These are phyloP conservation scores for Podaxis pistillaris DNA, from an alignment of 768 basidiomycete genomes.

Conservation along the genomic window DNA sequence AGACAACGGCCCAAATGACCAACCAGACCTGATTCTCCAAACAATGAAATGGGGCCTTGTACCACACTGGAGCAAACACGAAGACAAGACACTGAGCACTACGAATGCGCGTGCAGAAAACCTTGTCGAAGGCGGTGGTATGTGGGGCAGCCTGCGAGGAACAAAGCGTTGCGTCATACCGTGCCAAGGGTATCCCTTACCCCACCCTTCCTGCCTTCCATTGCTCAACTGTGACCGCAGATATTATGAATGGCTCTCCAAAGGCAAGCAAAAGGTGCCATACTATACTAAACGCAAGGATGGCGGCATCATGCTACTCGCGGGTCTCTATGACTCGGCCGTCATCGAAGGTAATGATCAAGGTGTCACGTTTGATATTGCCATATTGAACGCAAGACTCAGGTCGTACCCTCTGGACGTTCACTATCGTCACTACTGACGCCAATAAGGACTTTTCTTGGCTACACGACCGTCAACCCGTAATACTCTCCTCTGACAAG, in stretches of 20 bases:
- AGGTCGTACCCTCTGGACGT: slow-evolving; percentile 73
- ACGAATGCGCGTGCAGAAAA: slow-evolving; percentile 91
- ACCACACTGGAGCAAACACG: slow-evolving; percentile 78
- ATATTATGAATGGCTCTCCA: slow-evolving; percentile 94
- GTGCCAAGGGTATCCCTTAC: slow-evolving; percentile 42
- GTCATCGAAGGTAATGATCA: slow-evolving; percentile 55
- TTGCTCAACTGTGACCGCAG: slow-evolving; percentile 34
- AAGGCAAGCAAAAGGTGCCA: slow-evolving; percentile 75
- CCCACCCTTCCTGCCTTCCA: neutral
- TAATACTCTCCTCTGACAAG: slow-evolving; percentile 64
- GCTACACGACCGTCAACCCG: slow-evolving; percentile 91
- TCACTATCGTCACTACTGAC: slow-evolving; percentile 85
- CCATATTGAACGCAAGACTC: neutral
- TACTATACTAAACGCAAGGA: slow-evolving; percentile 76
- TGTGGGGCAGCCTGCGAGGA: slow-evolving; percentile 85
- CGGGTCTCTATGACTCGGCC: slow-evolving; percentile 81
- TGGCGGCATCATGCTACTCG: slow-evolving; percentile 72
- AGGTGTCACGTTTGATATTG: neutral
- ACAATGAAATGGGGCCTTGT: slow-evolving; percentile 92
- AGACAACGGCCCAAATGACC: slow-evolving; percentile 22
- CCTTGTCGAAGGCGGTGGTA: slow-evolving; percentile 68
- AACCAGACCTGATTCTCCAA: slow-evolving; percentile 51
- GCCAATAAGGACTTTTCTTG: slow-evolving; percentile 70
- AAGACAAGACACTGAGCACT: slow-evolving; percentile 72
- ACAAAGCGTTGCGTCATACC: slow-evolving; percentile 84